Conservation (phyloP, 2,329 filamentous ascomycete species). For the Pseudophaeomoniella oleicola region DNA sequence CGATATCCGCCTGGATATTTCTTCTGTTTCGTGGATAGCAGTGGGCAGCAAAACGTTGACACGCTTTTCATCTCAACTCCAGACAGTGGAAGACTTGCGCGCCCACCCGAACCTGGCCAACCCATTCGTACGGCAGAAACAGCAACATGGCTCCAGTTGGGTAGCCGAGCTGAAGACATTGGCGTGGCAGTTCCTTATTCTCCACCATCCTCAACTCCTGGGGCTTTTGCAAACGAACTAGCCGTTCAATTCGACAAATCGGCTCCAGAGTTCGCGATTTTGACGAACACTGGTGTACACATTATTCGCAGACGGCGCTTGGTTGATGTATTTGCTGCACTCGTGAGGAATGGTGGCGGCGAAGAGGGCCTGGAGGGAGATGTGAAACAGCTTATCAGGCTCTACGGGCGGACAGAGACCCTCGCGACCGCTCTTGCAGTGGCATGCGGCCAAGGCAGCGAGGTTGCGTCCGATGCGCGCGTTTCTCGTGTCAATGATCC, state of each 20-base stretch:
- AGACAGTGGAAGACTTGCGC: conserved; percentile 71
- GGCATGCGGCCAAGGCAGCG: conserved; percentile 82
- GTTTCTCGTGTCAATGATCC: conserved; percentile 62
- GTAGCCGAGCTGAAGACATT: conserved; percentile 61
- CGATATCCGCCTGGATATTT: conserved; percentile 81
- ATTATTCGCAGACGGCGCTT: conserved; percentile 69
- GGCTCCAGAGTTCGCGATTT: conserved; percentile 70
- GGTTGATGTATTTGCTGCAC: conserved; percentile 80
- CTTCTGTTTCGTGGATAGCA: conserved; percentile 61
- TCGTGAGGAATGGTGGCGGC: conserved; percentile 57
- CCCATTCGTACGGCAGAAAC: conserved; percentile 59
- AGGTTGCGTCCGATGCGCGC: conserved; percentile 57
- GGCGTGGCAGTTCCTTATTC: conserved; percentile 63
- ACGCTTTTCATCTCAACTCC: conserved; percentile 72
- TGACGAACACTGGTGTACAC: conserved; percentile 84
- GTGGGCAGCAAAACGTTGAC: conserved; percentile 45
- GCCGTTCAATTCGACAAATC: conserved; percentile 87
- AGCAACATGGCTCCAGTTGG: conserved; percentile 64
- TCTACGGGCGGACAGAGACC: conserved; percentile 79
- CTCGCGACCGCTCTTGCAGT: conserved; percentile 85
- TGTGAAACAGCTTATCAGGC: conserved; percentile 66
- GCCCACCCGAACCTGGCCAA: conserved; percentile 33
- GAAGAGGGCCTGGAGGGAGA: conserved; percentile 72
- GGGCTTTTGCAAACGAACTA: conserved; percentile 87
- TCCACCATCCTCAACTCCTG: conserved; percentile 49